phyloP scores from a whole-genome alignment of 768 basidiomycete genomes.

The Suillus variegatus region DNA sequence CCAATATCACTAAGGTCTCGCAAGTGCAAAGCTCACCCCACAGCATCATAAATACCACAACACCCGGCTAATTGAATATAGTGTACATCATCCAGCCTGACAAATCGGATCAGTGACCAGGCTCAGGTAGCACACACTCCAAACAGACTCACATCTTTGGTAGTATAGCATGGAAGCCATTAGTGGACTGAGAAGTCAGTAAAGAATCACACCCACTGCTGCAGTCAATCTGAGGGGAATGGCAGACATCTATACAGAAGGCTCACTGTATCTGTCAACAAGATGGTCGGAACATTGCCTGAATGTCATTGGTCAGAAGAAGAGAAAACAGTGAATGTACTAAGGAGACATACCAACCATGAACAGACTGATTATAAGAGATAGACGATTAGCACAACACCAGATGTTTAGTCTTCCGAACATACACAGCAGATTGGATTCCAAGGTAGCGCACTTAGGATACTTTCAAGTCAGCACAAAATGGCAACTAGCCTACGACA shows the following conservation, averaged over 20 bases:
- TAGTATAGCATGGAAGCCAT: neutral
- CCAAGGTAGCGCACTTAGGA: neutral
- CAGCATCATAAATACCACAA: neutral
- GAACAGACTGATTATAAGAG: neutral
- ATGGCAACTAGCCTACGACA: neutral
- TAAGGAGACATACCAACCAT: neutral
- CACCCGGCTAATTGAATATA: neutral
- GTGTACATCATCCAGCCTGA: neutral
- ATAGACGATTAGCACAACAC: neutral
- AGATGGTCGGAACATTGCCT: neutral
- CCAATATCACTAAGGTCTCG: neutral
- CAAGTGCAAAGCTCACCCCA: neutral
- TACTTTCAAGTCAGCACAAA: neutral
- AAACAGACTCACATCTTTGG: neutral
- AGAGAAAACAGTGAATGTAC: neutral
- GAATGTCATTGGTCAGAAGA: neutral
- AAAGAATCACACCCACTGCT: neutral
- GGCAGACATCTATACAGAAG: neutral
- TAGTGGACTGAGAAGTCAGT: neutral
- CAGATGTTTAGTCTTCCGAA: neutral
- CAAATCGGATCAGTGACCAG: neutral
- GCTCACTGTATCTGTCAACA: neutral
- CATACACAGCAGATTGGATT: neutral
- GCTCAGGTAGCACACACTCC: neutral
- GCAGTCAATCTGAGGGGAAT: neutral